Evolutionary conservation across 2,329 filamentous ascomycete species (phyloP).

Genomic region (Pyrenochaeta sp.): DNA sequence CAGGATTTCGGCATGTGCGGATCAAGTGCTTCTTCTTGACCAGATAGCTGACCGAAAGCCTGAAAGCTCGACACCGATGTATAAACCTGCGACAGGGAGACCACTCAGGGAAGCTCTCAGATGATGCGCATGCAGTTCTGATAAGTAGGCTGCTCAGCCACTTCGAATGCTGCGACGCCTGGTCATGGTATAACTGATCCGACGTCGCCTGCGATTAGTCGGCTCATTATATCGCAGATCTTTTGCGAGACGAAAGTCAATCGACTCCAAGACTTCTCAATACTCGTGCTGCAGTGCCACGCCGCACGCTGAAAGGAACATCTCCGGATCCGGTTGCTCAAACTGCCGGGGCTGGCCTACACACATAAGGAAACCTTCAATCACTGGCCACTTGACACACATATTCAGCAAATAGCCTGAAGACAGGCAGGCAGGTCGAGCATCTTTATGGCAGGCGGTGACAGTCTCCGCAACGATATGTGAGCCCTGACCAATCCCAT

Average conservation of each 20-base stretch:
- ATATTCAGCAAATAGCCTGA: conserved; percentile 3
- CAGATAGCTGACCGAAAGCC: not conserved
- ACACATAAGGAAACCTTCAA: not conserved
- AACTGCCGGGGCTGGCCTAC: not conserved
- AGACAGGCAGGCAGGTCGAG: not conserved
- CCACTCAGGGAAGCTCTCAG: not conserved
- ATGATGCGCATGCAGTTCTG: not conserved
- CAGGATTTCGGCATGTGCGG: not conserved
- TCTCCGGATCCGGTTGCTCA: not conserved
- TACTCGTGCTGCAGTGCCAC: conserved; percentile 2
- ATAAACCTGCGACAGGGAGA: not conserved
- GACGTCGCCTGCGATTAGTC: not conserved
- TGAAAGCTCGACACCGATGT: not conserved
- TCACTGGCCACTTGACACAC: not conserved
- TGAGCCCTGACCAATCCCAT: not conserved
- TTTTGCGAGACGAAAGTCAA: not conserved
- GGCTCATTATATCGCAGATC: not conserved
- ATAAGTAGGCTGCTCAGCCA: not conserved
- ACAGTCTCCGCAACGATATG: not conserved
- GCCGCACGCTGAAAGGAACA: not conserved
- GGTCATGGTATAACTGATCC: not conserved
- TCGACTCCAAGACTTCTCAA: not conserved
- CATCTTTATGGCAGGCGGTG: not conserved
- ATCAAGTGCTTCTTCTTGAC: not conserved
- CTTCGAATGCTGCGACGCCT: not conserved